A percentile compares a stretch with the other conserved stretches of the same genome.
Evolutionary conservation across 371 early-diverging fungal species (phyloP).

Genomic region (Actinomortierella wolfii): DNA sequence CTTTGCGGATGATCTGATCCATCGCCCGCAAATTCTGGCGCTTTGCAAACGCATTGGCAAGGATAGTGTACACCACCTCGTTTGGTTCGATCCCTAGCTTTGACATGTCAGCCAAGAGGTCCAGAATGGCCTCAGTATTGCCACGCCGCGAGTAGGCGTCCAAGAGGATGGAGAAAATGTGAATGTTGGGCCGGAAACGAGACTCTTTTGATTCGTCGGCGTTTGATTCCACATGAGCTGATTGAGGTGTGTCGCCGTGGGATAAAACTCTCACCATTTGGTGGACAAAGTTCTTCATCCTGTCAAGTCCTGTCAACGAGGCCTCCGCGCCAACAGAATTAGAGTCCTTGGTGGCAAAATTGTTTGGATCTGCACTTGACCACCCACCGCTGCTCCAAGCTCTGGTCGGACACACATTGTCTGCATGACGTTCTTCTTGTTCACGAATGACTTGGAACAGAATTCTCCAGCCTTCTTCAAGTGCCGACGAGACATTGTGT

Average conservation of each 20-base stretch:
- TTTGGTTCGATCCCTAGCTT: conserved; percentile 23
- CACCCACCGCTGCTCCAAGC: too few relatives aligned
- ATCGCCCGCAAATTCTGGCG: conserved; percentile 24
- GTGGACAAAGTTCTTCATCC: too few relatives aligned
- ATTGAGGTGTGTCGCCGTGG: background rate
- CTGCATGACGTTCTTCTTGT: too few relatives aligned
- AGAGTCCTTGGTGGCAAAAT: too few relatives aligned
- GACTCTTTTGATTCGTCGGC: background rate
- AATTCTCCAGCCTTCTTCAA: too few relatives aligned
- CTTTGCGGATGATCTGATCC: conserved; percentile 25
- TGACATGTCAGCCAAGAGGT: conserved; percentile 40
- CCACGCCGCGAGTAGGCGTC: conserved; percentile 29
- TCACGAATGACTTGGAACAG: too few relatives aligned
- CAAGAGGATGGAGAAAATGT: conserved; percentile 34
- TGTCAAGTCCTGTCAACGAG: too few relatives aligned
- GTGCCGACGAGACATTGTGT: too few relatives aligned
- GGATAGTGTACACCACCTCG: conserved; percentile 22
- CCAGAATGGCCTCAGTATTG: conserved; percentile 34
- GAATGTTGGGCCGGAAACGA: conserved; percentile 24
- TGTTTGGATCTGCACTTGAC: too few relatives aligned
- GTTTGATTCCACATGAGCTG: background rate
- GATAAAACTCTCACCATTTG: too few relatives aligned
- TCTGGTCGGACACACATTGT: too few relatives aligned
- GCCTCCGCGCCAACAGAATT: too few relatives aligned
- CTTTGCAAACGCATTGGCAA: conserved; percentile 39